Conservation (phyloP, 2,329 filamentous ascomycete genomes). For the Paraphoma chrysanthemicola region DNA sequence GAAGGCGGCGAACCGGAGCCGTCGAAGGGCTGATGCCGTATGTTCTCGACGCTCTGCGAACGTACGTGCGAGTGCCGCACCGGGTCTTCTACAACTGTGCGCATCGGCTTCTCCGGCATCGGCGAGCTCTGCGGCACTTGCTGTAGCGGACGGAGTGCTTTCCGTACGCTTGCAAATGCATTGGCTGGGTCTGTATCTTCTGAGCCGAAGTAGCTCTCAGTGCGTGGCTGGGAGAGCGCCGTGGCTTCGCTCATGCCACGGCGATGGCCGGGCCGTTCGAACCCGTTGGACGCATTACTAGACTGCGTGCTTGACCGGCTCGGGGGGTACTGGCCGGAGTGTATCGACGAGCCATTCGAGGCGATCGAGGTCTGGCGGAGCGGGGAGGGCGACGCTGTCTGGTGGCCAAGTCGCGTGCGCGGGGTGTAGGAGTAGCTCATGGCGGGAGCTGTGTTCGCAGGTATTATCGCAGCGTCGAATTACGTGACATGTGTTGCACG, state of each 20-base stretch:
- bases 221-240: slow-evolving; percentile 59
- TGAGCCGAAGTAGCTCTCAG: slow-evolving; percentile 54
- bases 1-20: slow-evolving; percentile 49
- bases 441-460: slow-evolving; percentile 27
- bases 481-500: slow-evolving; percentile 42
- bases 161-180: slow-evolving; percentile 74
- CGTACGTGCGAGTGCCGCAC: slow-evolving; percentile 31
- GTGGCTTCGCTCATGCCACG: slow-evolving; percentile 78
- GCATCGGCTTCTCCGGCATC: slow-evolving; percentile 32
- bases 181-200: slow-evolving; percentile 62
- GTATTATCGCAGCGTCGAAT: slow-evolving; percentile 9
- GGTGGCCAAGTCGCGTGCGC: slow-evolving; percentile 50
- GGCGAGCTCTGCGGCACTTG: slow-evolving; percentile 42
- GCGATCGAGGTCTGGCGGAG: slow-evolving; percentile 72
- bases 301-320: slow-evolving; percentile 74
- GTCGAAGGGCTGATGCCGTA: slow-evolving; percentile 52
- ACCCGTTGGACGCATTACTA: slow-evolving; percentile 71
- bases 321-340: slow-evolving; percentile 64
- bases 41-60: slow-evolving; percentile 52
- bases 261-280: slow-evolving; percentile 63
- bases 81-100: slow-evolving; percentile 20
- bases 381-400: slow-evolving; percentile 52
- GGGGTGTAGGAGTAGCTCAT: slow-evolving; percentile 49
- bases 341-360: slow-evolving; percentile 73
- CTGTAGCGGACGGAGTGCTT: slow-evolving; percentile 70